Evolutionary conservation across 306 rosid genomes (phyloP), one percentile per base, ranked within the genome.

Genomic region (Sesbania bispinosa): DNA sequence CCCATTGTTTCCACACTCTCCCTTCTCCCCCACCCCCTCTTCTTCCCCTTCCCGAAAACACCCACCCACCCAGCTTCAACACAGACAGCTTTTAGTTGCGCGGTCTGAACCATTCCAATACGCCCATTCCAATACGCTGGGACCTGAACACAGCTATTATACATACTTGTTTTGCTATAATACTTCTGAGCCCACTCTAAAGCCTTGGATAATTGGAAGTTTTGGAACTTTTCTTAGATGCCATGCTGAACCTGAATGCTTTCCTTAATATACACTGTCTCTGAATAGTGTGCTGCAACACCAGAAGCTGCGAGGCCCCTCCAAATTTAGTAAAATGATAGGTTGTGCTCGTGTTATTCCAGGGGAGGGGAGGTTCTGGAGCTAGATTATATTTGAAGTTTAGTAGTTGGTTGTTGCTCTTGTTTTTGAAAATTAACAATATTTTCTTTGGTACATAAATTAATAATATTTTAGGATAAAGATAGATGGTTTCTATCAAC

Each of bases 151-250:
- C n/a, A n/a, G n/a, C n/a, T n/a, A n/a, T n/a, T n/a, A n/a, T n/a
- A n/a, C n/a, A n/a, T n/a, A n/a, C n/a, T n/a, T n/a, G n/a, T 50
- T 70, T 27, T 61, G 47, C 38, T 38, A 48, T 57, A 19, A 29
- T 65, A 65, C 46, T 19, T 24, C 23, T 29, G 67, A 53, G 29
- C 51, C 48, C 20, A 30, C 67, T 54, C 30, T 65, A 27, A 46
- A 54, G 23, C 36, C 55, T 63, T 51, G 72, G 36, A 52, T 24
- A 51, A n/a, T n/a, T n/a, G n/a, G n/a, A n/a, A n/a, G n/a, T n/a
- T n/a, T 39, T 2, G 4, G 8, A 62, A 7, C 10, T 27, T 62
- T 74, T 63, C 45, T 38, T 52, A 24, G 24, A 51, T 73, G 24
- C 32, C 55, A 18, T 74, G 45, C 66, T 13, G 11, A 41, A 63